Evolutionary conservation across 2,329 filamentous ascomycete genomes (phyloP).

Genomic region (Penicillium oxalicum): DNA sequence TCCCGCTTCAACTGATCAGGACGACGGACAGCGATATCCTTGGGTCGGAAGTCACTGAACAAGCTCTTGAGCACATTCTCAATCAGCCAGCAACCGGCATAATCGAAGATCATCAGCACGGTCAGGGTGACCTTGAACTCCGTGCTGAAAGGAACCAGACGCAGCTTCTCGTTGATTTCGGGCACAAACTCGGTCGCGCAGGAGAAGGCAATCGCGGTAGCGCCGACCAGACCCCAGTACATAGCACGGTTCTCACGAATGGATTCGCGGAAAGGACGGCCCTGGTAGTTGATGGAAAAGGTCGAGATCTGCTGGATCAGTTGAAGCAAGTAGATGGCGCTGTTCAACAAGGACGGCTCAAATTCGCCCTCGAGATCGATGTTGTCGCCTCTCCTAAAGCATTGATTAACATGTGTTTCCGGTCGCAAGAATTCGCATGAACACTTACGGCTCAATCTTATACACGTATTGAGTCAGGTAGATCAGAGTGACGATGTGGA

Average conservation of each 20-base stretch:
- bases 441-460: constrained; percentile 70
- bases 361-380: constrained; percentile 95
- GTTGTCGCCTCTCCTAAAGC: constrained; percentile 48
- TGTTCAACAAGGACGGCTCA: constrained; percentile 86
- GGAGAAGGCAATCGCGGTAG: constrained; percentile 83
- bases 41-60: constrained; percentile 87
- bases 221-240: constrained; percentile 93
- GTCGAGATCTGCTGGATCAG: constrained; percentile 98
- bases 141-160: constrained; percentile 78
- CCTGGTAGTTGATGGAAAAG: constrained; percentile 99
- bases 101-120: constrained; percentile 78
- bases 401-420: constrained; percentile 29
- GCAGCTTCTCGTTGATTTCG: constrained; percentile 89
- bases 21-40: constrained; percentile 83
- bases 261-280: constrained; percentile 91
- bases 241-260: constrained; percentile 95
- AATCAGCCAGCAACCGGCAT: constrained; percentile 76
- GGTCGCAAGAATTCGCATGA: not conserved
- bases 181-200: constrained; percentile 94
- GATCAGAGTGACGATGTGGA: constrained; percentile 89
- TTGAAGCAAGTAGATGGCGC: constrained; percentile 91
- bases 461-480: constrained; percentile 91
- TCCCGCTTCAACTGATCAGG: constrained; percentile 82
- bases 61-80: constrained; percentile 77
- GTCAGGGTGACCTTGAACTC: constrained; percentile 91